phyloP scores from a whole-genome alignment of 177 flowering plant species.

The Vitis hybrid region DNA sequence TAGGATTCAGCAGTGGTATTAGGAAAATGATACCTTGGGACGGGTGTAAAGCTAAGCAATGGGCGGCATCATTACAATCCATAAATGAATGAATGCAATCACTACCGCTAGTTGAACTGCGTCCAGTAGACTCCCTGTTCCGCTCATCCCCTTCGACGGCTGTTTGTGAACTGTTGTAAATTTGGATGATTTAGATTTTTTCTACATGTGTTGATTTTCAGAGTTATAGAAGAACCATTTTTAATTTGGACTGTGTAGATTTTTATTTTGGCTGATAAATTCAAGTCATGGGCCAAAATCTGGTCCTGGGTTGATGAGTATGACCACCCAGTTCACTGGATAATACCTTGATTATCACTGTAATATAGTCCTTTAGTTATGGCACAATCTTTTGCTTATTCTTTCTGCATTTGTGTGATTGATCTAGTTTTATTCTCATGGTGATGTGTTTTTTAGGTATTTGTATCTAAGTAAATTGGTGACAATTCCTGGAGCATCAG shows the following conservation, averaged over 20 bases:
- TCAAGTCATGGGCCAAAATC: not conserved
- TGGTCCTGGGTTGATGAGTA: not conserved
- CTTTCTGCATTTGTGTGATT: not conserved
- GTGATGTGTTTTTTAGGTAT: constrained; percentile 29
- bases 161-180: not conserved
- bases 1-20: not conserved
- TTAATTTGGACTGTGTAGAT: too few species aligned
- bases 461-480: constrained; percentile 41
- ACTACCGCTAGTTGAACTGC: too few species aligned
- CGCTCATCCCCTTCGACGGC: too few species aligned
- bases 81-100: too few species aligned
- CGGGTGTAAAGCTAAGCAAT: too few species aligned
- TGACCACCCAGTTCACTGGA: not conserved
- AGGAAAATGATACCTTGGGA: not conserved
- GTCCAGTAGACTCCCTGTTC: too few species aligned
- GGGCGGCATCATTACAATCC: too few species aligned
- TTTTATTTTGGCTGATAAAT: not conserved
- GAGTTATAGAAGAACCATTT: too few species aligned
- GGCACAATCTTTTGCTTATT: not conserved
- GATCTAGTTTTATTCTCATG: not conserved
- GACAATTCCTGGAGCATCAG: constrained; percentile 36
- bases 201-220: not conserved
- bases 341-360: not conserved
- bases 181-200: constrained; percentile 1
- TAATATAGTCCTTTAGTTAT: not conserved